Conservation (phyloP, 176 grass and related monocot species). For the Avena atlantica region DNA sequence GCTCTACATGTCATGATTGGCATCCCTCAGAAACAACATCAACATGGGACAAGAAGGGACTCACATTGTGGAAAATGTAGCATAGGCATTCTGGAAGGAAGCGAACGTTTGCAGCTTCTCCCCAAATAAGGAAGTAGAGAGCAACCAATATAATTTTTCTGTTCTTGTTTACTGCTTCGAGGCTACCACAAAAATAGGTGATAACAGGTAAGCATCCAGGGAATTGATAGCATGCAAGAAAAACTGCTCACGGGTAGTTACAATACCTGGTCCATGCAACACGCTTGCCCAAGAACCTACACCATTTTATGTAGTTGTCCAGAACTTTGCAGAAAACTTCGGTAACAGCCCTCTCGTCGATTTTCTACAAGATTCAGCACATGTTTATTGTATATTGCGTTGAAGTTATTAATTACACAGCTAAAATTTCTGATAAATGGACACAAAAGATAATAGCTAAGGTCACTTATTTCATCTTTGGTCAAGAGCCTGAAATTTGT, state of each 20-base stretch:
- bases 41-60: constrained; percentile 38
- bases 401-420: background rate
- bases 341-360: constrained; percentile 84
- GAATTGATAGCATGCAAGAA: constrained; percentile 31
- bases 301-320: constrained; percentile 98
- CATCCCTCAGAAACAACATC: constrained; percentile 13
- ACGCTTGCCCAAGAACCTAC: constrained; percentile 76
- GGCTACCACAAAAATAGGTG: constrained; percentile 53
- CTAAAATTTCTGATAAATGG: constrained; percentile 12
- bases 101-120: constrained; percentile 91
- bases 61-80: constrained; percentile 99
- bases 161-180: constrained; percentile 81
- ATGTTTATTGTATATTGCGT: constrained; percentile 11
- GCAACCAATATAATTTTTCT: constrained; percentile 84
- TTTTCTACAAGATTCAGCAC: constrained; percentile 66
- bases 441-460: constrained; percentile 5
- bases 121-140: constrained; percentile 96
- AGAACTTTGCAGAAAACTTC: constrained; percentile 91
- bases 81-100: constrained; percentile 98
- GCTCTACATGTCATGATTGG: background rate
- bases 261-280: constrained; percentile 92
- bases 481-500: constrained; percentile 2
- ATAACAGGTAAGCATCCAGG: constrained; percentile 3
- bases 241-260: background rate
- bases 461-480: background rate